Evolutionary conservation across 306 rosid genomes (phyloP), one percentile per base, ranked within the genome.

Genomic region (Begonia loranthoides): DNA sequence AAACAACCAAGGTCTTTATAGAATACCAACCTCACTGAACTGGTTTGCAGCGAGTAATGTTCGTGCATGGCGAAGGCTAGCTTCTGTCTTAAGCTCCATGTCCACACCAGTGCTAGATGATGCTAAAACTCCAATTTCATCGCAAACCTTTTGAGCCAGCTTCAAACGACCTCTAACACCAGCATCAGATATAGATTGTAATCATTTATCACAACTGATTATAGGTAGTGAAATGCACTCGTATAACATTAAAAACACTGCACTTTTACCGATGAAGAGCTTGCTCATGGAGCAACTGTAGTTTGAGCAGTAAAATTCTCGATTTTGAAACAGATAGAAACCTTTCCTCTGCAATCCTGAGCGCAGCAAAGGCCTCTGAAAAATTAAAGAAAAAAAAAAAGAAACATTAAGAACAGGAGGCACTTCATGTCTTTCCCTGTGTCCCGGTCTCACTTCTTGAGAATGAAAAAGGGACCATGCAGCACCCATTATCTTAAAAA

Each of bases 31-130:
- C 97, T 90, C 97, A 51, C 92, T 73, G 69, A 77, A 90, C 73
- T 85, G 95, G 59, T 76, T 80, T 56, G 97, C 95, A 1, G 94
- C 90, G 54, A 90, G 95, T 66, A 90, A 70, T 33, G 97, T 80
- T 13, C 95, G 86, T 57, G 87, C 95, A 66, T 66, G 89, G 55
- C 97, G 75, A 64, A 90, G 87, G 74, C 92, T 79, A 59, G 97
- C 97, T 75, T 85, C 95, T 44, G 82, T 90, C 77, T 90, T 90
- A 72, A 90, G 69, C 64, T 80, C 83, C 94, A 90, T 80, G 61
- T 90, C 97, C 62, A 85, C 95, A 50, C 97, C 92, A 60, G 79
- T 76, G 53, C 82, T 81, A 24, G 83, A 82, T 53, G 97, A 85
- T 55, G 94, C 97, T 75, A 90, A 67, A 73, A 78, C 94, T 64